Conservation (phyloP, 495 filamentous ascomycete genomes). For the Durotheca rogersii region DNA sequence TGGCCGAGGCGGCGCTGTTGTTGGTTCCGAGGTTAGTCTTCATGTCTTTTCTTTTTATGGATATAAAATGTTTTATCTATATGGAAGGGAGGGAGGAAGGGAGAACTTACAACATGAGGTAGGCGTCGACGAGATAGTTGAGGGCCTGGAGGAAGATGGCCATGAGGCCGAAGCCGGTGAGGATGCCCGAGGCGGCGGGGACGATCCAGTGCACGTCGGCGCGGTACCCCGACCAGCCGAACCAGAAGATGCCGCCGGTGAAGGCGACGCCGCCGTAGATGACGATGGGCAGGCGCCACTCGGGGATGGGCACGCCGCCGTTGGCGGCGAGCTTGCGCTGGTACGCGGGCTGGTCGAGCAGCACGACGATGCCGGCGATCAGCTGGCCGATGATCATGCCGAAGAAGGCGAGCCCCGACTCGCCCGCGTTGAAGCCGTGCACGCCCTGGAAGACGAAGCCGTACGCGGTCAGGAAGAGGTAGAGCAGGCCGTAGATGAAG, state of each 20-base stretch:
- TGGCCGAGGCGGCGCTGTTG: constrained; percentile 72
- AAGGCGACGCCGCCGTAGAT: constrained; percentile 76
- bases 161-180: constrained; percentile 62
- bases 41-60: too few relatives aligned
- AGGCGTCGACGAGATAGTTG: constrained; percentile 86
- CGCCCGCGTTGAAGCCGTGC: constrained; percentile 64
- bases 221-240: constrained; percentile 74
- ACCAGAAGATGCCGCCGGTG: constrained; percentile 79
- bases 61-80: too few relatives aligned
- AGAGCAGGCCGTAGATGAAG: constrained; percentile 80
- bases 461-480: constrained; percentile 79
- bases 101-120: constrained; percentile 73
- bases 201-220: constrained; percentile 75
- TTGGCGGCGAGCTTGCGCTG: constrained; percentile 69
- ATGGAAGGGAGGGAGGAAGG: too few relatives aligned
- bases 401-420: constrained; percentile 75
- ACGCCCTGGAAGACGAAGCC: constrained; percentile 75
- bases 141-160: constrained; percentile 82
- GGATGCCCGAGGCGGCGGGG: constrained; percentile 68
- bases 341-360: constrained; percentile 67
- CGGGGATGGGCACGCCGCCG: constrained; percentile 71
- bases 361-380: constrained; percentile 63
- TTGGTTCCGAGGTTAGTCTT: background rate
- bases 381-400: constrained; percentile 78
- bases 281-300: constrained; percentile 82